Percentiles rank a stretch among this genome's conserved stretches.
Evolutionary conservation across 75 land plant genomes (phyloP).

Genomic region (Larix kaempferi): DNA sequence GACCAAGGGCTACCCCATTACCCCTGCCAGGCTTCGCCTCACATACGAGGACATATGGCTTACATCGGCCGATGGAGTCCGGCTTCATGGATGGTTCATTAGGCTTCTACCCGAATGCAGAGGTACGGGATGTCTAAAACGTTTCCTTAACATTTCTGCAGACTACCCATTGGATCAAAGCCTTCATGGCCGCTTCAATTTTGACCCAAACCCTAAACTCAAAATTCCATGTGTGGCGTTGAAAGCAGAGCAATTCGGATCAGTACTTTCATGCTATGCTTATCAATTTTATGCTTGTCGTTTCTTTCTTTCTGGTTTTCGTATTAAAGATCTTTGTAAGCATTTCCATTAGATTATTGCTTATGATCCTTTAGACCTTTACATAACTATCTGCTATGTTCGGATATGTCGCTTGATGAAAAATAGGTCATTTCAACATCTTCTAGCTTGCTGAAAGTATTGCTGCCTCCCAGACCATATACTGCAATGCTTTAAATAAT

Average conservation of each 20-base stretch:
- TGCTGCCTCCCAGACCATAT: too few species aligned
- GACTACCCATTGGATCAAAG: background rate
- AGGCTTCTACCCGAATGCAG: constrained; percentile 55
- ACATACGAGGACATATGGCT: constrained; percentile 95
- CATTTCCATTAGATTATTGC: too few species aligned
- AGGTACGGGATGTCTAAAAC: constrained; percentile 34
- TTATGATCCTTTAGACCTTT: too few species aligned
- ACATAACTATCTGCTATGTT: too few species aligned
- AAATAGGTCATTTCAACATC: background rate
- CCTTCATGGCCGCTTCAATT: background rate
- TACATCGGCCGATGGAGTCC: constrained; percentile 71
- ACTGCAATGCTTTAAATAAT: background rate
- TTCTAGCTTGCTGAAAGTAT: background rate
- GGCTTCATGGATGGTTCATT: constrained; percentile 95
- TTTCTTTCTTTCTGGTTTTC: too few species aligned
- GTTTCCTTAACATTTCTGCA: background rate
- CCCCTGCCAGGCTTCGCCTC: constrained; percentile 82
- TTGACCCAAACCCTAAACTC: background rate
- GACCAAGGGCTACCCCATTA: constrained; percentile 77
- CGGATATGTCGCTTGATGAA: background rate
- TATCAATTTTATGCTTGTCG: too few species aligned
- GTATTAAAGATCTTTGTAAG: too few species aligned
- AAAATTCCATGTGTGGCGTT: background rate
- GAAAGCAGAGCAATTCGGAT: background rate
- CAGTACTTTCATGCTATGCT: too few species aligned